These are phyloP conservation scores for Spizellomyces sp. DNA, from an alignment of 192 early-diverging fungal genomes.

Conservation along the genomic window DNA sequence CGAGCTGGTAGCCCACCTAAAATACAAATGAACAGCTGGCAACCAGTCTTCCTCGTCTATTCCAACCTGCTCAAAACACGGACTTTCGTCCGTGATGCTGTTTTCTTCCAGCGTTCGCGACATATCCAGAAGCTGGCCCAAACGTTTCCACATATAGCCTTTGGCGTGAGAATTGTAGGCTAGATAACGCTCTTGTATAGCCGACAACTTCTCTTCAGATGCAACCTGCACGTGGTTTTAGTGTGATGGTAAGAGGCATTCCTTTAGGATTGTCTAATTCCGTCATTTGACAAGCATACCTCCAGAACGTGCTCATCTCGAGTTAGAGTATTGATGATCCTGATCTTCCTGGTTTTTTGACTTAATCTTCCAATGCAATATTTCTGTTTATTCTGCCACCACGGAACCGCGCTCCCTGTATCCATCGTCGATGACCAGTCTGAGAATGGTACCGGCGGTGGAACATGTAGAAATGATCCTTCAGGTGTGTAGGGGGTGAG, in stretches of 20 bases:
- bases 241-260: background rate
- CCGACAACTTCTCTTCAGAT: constrained; percentile 52
- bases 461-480: constrained; percentile 55
- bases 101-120: constrained; percentile 55
- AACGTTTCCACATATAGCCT: constrained; percentile 68
- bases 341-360: constrained; percentile 50
- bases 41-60: constrained; percentile 57
- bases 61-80: constrained; percentile 48
- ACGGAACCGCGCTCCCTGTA: constrained; percentile 34
- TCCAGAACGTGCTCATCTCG: constrained; percentile 58
- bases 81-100: constrained; percentile 52
- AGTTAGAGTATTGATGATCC: constrained; percentile 60
- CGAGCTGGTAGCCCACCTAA: constrained; percentile 38
- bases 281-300: constrained; percentile 24
- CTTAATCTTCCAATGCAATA: constrained; percentile 56
- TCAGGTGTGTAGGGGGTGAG: constrained; percentile 49
- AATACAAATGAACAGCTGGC: constrained; percentile 60
- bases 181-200: constrained; percentile 60
- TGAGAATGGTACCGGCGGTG: constrained; percentile 48
- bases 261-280: constrained; percentile 5
- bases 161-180: constrained; percentile 57
- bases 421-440: constrained; percentile 34
- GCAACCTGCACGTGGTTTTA: constrained; percentile 44
- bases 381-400: constrained; percentile 53
- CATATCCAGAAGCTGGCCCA: constrained; percentile 59